phyloP scores from a whole-genome alignment of 2,329 filamentous ascomycete genomes.

The Chrysosphaeria jannelii region DNA sequence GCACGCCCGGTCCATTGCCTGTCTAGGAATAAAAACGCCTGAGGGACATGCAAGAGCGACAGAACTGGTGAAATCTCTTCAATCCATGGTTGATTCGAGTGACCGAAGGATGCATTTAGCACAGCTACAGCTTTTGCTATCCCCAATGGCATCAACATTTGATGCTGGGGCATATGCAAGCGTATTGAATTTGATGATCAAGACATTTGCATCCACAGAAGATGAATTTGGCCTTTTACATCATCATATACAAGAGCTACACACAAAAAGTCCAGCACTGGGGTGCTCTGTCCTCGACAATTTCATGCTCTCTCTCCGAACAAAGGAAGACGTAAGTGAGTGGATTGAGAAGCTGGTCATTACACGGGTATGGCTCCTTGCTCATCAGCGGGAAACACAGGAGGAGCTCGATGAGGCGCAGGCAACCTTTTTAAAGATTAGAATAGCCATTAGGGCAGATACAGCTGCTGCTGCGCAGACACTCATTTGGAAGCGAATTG shows the following conservation, averaged over 20 bases:
- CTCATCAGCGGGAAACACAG: conserved; percentile 12
- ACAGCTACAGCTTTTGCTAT: conserved; percentile 32
- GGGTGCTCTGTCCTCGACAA: conserved; percentile 26
- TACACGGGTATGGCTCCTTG: conserved; percentile 34
- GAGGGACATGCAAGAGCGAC: conserved; percentile 20
- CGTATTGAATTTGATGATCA: conserved; percentile 30
- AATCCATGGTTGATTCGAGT: conserved; percentile 25
- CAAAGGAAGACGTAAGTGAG: conserved; percentile 11
- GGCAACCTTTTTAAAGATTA: conserved; percentile 13
- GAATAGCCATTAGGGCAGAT: conserved; percentile 20
- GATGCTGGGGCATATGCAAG: conserved; percentile 16
- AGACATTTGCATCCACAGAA: conserved; percentile 18
- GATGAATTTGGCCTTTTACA: conserved; percentile 34
- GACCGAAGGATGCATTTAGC: conserved; percentile 35
- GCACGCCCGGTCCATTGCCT: conserved; percentile 26
- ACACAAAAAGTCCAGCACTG: conserved; percentile 18
- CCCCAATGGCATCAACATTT: conserved; percentile 15
- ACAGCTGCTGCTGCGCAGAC: conserved; percentile 38
- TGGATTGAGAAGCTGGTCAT: conserved; percentile 44
- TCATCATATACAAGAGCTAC: conserved; percentile 34
- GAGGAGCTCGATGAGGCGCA: conserved; percentile 7
- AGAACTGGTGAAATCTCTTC: conserved; percentile 26
- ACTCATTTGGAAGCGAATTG: too few species aligned
- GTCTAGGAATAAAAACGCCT: conserved; percentile 16
- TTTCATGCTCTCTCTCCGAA: conserved; percentile 23